Evolutionary conservation across 768 basidiomycete species (phyloP).

Genomic region (Collybiopsis confluens): DNA sequence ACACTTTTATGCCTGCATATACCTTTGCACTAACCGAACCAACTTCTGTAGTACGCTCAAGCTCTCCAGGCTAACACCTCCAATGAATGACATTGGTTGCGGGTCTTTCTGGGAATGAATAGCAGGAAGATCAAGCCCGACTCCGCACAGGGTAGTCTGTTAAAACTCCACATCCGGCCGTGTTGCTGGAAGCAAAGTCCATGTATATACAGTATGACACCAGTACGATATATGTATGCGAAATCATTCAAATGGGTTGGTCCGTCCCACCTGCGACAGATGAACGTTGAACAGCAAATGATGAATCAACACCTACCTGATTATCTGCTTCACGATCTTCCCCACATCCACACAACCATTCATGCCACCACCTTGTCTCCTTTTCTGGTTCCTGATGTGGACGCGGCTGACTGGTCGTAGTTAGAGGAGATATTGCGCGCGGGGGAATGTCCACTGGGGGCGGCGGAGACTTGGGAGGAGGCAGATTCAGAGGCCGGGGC

Average conservation of each 20-base stretch:
- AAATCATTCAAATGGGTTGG: slow-evolving; percentile 56
- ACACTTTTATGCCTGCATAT: too few relatives aligned
- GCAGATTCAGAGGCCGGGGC: slow-evolving; percentile 58
- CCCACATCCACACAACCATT: slow-evolving; percentile 78
- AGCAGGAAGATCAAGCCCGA: too few relatives aligned
- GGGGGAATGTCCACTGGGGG: slow-evolving; percentile 38
- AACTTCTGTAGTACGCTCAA: neutral
- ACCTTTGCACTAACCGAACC: neutral
- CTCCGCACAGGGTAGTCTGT: neutral
- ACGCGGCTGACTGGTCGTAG: slow-evolving; percentile 15
- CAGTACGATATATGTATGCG: neutral
- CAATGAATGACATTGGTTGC: neutral
- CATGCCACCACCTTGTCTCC: slow-evolving; percentile 74
- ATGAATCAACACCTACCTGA: slow-evolving; percentile 49
- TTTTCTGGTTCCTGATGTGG: slow-evolving; percentile 26
- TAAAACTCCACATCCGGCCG: neutral
- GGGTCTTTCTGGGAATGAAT: neutral
- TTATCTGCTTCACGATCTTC: slow-evolving; percentile 71
- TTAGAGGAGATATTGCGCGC: slow-evolving; percentile 27
- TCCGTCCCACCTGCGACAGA: slow-evolving; percentile 60
- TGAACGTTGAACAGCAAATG: neutral
- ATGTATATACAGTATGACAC: slow-evolving; percentile 1
- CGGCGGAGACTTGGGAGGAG: slow-evolving; percentile 54
- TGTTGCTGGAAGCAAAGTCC: neutral
- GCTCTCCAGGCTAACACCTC: neutral